A percentile compares a stretch with the other conserved stretches of the same genome.
Conservation (phyloP, 129 eudicot genomes). For the Arctium lappa region DNA sequence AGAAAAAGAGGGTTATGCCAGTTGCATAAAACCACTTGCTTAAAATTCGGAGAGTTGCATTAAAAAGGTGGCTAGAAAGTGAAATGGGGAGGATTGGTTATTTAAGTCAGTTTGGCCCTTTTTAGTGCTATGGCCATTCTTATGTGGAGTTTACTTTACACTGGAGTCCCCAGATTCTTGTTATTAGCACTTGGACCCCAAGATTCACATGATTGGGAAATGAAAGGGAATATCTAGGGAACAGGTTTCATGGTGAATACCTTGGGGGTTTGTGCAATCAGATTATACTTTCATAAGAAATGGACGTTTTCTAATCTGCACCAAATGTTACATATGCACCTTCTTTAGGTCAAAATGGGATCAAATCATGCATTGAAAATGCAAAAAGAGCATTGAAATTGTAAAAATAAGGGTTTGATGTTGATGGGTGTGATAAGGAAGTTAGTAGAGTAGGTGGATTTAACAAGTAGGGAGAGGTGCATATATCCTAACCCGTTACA, state of each 20-base stretch:
- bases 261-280: conserved; percentile 17
- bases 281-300: background rate
- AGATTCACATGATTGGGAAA: conserved; percentile 2
- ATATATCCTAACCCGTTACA: no score
- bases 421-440: no score
- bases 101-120: background rate
- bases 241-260: background rate
- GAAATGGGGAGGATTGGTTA: background rate
- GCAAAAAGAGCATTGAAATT: no score
- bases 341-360: no score
- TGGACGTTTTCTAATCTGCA: background rate
- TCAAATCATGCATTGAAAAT: no score
- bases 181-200: conserved; percentile 7
- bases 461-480: no score
- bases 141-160: background rate
- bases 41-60: background rate
- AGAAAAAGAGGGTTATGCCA: no score
- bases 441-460: no score
- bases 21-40: no score
- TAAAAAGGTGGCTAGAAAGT: background rate
- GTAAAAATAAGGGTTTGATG: no score
- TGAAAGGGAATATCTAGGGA: conserved; percentile 34
- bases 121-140: background rate
- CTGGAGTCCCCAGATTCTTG: background rate
- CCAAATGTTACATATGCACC: no score